Percentiles rank a stretch among this genome's conserved stretches.
phyloP scores from a whole-genome alignment of 345 rosid species.

The Euclidium syriacum region DNA sequence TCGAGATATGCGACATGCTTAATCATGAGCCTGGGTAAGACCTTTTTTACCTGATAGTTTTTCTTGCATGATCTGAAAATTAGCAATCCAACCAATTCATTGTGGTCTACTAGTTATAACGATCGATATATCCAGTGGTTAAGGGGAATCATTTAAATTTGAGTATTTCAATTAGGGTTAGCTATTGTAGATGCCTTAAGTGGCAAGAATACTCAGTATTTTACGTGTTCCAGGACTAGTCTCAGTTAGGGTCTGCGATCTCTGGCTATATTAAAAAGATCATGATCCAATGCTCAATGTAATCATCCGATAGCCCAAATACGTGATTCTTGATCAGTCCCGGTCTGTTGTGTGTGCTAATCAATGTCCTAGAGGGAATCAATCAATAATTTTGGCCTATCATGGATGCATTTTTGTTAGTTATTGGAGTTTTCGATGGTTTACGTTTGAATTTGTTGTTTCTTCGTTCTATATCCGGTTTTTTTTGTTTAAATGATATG shows the following conservation, averaged over 20 bases:
- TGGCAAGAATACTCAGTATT: too few species aligned
- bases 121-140: too few species aligned
- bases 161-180: too few species aligned
- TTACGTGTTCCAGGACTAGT: too few species aligned
- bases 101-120: too few species aligned
- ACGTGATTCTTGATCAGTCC: neutral
- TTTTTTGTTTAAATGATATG: neutral
- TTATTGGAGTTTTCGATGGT: neutral
- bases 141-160: too few species aligned
- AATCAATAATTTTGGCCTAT: neutral
- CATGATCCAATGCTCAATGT: neutral
- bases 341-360: too few species aligned
- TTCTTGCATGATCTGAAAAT: neutral
- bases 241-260: too few species aligned
- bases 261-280: too few species aligned
- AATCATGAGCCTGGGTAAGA: slow-evolving; percentile 85
- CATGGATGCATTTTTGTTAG: neutral
- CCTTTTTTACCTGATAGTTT: neutral
- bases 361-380: neutral
- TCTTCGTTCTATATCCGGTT: neutral
- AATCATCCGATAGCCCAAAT: neutral
- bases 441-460: neutral
- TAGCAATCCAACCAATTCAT: neutral
- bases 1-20: slow-evolving; percentile 98
- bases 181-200: too few species aligned